Evolutionary conservation across 179 eudicot genomes (phyloP).

Genomic region (Beta corolliflora): DNA sequence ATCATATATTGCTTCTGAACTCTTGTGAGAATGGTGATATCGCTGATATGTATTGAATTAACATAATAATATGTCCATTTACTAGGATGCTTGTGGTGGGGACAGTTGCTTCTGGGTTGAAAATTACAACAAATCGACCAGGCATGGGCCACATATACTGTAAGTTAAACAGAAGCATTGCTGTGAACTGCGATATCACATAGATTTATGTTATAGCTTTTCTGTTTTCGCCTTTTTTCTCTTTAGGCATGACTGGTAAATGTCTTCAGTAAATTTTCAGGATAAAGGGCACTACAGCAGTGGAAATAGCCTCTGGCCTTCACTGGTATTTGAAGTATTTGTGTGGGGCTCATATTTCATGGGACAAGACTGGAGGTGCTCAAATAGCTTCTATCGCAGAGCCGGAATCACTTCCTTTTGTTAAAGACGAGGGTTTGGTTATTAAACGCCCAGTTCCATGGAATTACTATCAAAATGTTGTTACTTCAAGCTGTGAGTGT

Average conservation of each 20-base stretch:
- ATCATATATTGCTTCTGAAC: neutral
- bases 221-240: neutral
- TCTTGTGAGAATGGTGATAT: neutral
- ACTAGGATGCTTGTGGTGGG: conserved; percentile 77
- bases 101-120: conserved; percentile 76
- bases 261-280: conserved; percentile 36
- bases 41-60: conserved; percentile 11
- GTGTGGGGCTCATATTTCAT: conserved; percentile 91
- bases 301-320: conserved; percentile 86
- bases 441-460: conserved; percentile 87
- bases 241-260: neutral
- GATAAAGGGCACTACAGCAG: conserved; percentile 82
- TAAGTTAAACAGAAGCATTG: conserved; percentile 38
- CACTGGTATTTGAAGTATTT: conserved; percentile 91
- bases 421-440: conserved; percentile 53
- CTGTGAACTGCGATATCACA: neutral
- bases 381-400: conserved; percentile 71
- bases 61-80: conserved; percentile 14
- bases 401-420: conserved; percentile 71
- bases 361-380: conserved; percentile 97
- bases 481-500: conserved; percentile 92
- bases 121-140: conserved; percentile 57
- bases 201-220: neutral
- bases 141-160: conserved; percentile 63
- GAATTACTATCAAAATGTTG: conserved; percentile 98